Base-by-base conservation (phyloP, 371 early-diverging fungal species). In the Mucor mucedo region DNA sequence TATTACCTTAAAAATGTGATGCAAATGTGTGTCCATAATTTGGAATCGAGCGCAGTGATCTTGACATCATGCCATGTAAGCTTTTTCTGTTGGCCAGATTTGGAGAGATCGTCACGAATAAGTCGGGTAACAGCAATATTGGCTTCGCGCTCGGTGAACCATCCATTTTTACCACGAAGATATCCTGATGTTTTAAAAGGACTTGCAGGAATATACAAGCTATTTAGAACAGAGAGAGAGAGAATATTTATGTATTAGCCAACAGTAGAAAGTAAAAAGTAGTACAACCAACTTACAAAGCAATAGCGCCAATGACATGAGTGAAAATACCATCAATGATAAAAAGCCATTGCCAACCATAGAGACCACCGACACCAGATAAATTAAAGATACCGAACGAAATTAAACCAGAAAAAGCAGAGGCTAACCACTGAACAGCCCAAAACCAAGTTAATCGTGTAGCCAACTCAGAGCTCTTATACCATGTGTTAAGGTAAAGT, bases 321-420 rank as follows among this genome's bases (percentile, higher is more conserved):
- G 86, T 86, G 7, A 78, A 69, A 8, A 82, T 56, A 11, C 86
- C 86, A 45, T 84, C 84, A 55, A 84, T 66, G 35, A 83, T 55
- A 44, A 86, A 84, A 6, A 84, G 55, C 86, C 86, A 86, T 55
- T 77, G 75, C 86, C 86, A 84, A 10, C 87, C 85, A 4, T 77
- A 63, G 27, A 86, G 73, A n/a, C 81, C 85, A 45, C 67, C 82
- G 30, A 80, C 44, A 52, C 87, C 87, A 5, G 76, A 60, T 65
- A 88, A 38, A 8, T 78, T 75, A 47, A 88, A 77, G 52, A 88
- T 75, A 29, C 78, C 84, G 59, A 81, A 85, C 0, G 88, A 75
- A n/a, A 88, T 70, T 16, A 86, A 62, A 39, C 88, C 88, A 5
- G 86, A 83, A 38, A 77, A 70, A 3, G 88, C 84, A 27, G 82